Base-by-base conservation (phyloP, 1,139 yeast genomes). In the Zygotorulaspora mrakii region DNA sequence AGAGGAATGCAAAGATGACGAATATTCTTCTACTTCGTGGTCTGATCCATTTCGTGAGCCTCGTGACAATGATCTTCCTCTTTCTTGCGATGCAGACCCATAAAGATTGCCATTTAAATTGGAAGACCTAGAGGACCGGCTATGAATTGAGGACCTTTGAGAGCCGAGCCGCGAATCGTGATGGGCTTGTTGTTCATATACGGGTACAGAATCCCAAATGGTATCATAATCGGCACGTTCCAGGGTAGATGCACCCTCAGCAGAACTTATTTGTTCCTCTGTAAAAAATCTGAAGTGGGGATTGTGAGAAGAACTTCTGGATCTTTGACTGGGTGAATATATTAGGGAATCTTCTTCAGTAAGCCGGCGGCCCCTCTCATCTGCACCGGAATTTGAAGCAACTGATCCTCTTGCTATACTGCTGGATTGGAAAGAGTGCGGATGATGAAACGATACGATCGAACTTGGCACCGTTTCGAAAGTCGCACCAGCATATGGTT, bases 381-480 rank as follows among this genome's bases (percentile, higher is more conserved):
- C 66, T 16, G 57, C 41, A 5, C 55, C 52, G 14, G n/a, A n/a
- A n/a, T 54, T 50, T 2, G 64, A 56, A 28, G 52, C 36, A 46
- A 52, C n/a, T 37, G 56, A 33, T 21, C 55, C 35, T 27, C 57
- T 43, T 42, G 55, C 33, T 37, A 55, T 40, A 38, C 37, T 52
- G 56, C 65, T 57, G 47, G 60, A 44, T 62, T 61, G 54, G 55
- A 56, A 47, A 39, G 61, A 53, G 57, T 56, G 65, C 60, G 75
- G 65, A 53, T 85, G 94, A 59, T 87, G 96, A 59, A 89, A 85
- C 1, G 95, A 77, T 1, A 94, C 78, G 50, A 87, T 83, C 1
- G 96, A 85, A 17, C 95, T 83, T 1, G 98, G 97, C 31, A 89
- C 80, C 27, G 86, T 77, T 54, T 85, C 95, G 4, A 89, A 79